phyloP scores from a whole-genome alignment of 2,329 filamentous ascomycete genomes.

The Arachnopeziza araneosa region DNA sequence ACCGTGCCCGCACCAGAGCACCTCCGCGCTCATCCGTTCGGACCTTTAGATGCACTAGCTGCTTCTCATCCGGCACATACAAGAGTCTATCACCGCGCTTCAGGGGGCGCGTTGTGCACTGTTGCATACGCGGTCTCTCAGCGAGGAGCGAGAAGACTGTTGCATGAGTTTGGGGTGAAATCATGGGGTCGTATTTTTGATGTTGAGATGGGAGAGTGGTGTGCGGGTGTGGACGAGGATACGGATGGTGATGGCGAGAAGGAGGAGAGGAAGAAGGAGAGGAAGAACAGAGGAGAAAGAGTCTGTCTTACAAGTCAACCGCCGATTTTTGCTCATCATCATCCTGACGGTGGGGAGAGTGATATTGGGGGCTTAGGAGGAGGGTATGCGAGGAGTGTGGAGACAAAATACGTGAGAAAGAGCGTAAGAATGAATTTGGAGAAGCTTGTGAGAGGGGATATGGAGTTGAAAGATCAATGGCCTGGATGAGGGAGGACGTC shows the following conservation, averaged over 20 bases:
- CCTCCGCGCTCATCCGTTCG: conserved; percentile 17
- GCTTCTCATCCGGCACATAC: conserved; percentile 11
- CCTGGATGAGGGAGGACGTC: neutral
- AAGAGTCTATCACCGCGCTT: conserved; percentile 13
- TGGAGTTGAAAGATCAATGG: neutral
- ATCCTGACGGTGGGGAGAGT: conserved; percentile 15
- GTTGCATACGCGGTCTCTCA: conserved; percentile 18
- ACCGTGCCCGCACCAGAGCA: conserved; percentile 5
- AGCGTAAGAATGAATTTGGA: conserved; percentile 19
- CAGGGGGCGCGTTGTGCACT: conserved; percentile 16
- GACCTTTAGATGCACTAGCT: conserved; percentile 12
- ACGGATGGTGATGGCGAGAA: neutral
- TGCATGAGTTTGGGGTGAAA: conserved; percentile 15
- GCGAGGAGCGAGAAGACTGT: conserved; percentile 12
- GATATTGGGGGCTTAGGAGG: conserved; percentile 17
- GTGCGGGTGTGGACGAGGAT: conserved; percentile 9
- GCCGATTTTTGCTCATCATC: conserved; percentile 18
- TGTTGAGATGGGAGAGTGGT: conserved; percentile 16
- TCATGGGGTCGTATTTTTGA: conserved; percentile 15
- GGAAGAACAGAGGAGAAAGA: neutral
- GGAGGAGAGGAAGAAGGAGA: too few species aligned
- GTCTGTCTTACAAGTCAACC: conserved; percentile 15
- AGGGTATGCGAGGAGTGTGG: conserved; percentile 14
- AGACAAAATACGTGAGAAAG: conserved; percentile 17
- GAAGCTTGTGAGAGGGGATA: conserved; percentile 7